These are phyloP conservation scores for Aspergillus sp. DNA, from an alignment of 2,329 filamentous ascomycete genomes.

Conservation along the genomic window DNA sequence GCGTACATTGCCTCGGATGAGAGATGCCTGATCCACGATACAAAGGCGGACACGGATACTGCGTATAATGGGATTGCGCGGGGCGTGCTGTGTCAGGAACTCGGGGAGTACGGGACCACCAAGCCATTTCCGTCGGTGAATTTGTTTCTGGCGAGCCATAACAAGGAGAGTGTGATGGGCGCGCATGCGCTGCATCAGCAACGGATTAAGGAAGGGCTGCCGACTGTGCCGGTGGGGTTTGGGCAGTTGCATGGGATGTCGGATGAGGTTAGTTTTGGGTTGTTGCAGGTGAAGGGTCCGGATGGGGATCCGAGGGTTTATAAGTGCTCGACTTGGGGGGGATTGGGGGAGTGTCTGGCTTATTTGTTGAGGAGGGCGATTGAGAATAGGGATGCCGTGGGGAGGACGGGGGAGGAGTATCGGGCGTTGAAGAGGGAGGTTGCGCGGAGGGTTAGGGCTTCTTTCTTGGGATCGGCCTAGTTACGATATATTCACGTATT, in stretches of 20 bases:
- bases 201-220: slow-evolving; percentile 40
- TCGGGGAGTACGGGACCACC: slow-evolving; percentile 23
- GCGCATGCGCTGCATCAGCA: slow-evolving; percentile 51
- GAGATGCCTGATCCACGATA: slow-evolving; percentile 68
- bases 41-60: slow-evolving; percentile 67
- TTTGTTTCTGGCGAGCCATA: slow-evolving; percentile 81
- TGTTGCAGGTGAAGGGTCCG: slow-evolving; percentile 46
- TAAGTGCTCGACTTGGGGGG: slow-evolving; percentile 60
- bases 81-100: slow-evolving; percentile 59
- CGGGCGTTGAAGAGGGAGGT: slow-evolving; percentile 27
- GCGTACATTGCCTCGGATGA: slow-evolving; percentile 72
- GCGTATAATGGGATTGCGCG: slow-evolving; percentile 72
- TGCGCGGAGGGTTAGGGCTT: slow-evolving; percentile 2
- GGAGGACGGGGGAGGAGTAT: slow-evolving; percentile 49
- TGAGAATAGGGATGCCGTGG: slow-evolving; percentile 61
- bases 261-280: slow-evolving; percentile 57
- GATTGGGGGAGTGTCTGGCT: slow-evolving; percentile 72
- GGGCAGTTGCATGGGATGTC: slow-evolving; percentile 63
- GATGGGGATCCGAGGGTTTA: slow-evolving; percentile 46
- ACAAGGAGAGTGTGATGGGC: slow-evolving; percentile 65
- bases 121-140: slow-evolving; percentile 56
- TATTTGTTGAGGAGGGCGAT: slow-evolving; percentile 62
- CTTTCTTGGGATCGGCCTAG: no score
- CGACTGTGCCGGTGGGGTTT: slow-evolving; percentile 52
- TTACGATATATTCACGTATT: no score